Evolutionary conservation across 2,329 filamentous ascomycete genomes (phyloP).

Genomic region (Aspergillus nomiae): DNA sequence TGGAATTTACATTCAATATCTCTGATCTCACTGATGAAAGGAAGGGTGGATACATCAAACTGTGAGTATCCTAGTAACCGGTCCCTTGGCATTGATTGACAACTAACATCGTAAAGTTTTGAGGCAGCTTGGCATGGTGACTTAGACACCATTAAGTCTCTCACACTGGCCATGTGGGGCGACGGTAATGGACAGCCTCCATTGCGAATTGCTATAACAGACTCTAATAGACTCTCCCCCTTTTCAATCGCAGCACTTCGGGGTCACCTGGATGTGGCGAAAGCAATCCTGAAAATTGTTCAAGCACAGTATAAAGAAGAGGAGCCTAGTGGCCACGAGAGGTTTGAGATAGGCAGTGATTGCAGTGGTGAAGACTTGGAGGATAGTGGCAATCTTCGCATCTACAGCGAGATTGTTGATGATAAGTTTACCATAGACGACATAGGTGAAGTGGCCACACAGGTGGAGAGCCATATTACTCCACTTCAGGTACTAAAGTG

Average conservation of each 20-base stretch:
- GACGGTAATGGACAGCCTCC: conserved; percentile 57
- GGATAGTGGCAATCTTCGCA: conserved; percentile 30
- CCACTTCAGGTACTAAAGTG: conserved; percentile 57
- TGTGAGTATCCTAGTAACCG: conserved; percentile 50
- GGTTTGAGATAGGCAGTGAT: conserved; percentile 37
- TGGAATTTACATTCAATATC: conserved; percentile 54
- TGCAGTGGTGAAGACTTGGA: conserved; percentile 26
- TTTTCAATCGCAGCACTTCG: conserved; percentile 70
- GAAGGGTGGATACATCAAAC: conserved; percentile 61
- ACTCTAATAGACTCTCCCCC: conserved; percentile 56
- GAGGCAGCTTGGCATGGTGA: conserved; percentile 76
- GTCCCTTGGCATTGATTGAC: conserved; percentile 36
- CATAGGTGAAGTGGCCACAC: conserved; percentile 67
- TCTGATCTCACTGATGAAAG: conserved; percentile 56
- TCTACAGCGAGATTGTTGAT: conserved; percentile 59
- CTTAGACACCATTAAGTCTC: conserved; percentile 56
- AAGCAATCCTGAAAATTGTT: conserved; percentile 69
- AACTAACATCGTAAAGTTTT: conserved; percentile 44
- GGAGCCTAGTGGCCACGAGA: conserved; percentile 51
- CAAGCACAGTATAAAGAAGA: conserved; percentile 66
- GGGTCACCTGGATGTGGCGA: conserved; percentile 66
- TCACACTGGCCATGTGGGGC: conserved; percentile 39
- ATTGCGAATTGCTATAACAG: conserved; percentile 64
- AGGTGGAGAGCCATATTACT: conserved; percentile 65
- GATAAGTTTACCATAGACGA: conserved; percentile 75